These are phyloP conservation scores for Lathyrus tuberosus DNA, from an alignment of 306 rosid genomes.

Conservation along the genomic window DNA sequence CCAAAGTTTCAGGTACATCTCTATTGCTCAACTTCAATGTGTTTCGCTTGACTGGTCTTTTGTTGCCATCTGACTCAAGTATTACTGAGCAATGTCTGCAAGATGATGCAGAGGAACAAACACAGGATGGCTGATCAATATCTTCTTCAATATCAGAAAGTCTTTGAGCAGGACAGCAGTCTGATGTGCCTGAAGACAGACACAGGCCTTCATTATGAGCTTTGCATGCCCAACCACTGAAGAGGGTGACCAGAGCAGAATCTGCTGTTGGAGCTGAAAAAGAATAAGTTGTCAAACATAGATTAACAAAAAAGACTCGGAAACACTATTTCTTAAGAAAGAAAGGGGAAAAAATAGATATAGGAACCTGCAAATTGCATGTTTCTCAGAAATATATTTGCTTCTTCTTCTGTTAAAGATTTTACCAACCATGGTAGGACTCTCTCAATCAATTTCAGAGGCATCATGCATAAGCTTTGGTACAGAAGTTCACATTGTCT, in stretches of 20 bases:
- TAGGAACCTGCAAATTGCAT: conserved; percentile 88
- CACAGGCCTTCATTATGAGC: conserved; percentile 85
- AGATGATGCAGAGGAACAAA: conserved; percentile 60
- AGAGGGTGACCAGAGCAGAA: conserved; percentile 87
- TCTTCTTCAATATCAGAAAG: conserved; percentile 76
- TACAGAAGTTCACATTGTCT: conserved; percentile 85
- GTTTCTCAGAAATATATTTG: conserved; percentile 70
- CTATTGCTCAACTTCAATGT: conserved; percentile 46
- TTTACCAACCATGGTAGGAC: conserved; percentile 92
- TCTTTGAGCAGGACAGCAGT: conserved; percentile 79
- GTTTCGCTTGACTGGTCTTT: conserved; percentile 62
- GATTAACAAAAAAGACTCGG: conserved; percentile 15
- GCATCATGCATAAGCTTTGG: conserved; percentile 97
- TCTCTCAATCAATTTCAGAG: conserved; percentile 89
- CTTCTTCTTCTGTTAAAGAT: conserved; percentile 82
- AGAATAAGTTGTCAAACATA: conserved; percentile 48
- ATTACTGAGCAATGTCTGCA: conserved; percentile 56
- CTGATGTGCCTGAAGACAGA: conserved; percentile 67
- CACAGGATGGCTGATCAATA: conserved; percentile 51
- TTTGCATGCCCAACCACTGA: conserved; percentile 99
- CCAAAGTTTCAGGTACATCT: conserved; percentile 45
- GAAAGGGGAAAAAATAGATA: conserved; percentile 36
- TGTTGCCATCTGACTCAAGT: conserved; percentile 53
- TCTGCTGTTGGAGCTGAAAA: conserved; percentile 84
- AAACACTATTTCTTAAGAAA: conserved; percentile 32